Conservation (phyloP, 75 land plant species). For the Larix kaempferi region DNA sequence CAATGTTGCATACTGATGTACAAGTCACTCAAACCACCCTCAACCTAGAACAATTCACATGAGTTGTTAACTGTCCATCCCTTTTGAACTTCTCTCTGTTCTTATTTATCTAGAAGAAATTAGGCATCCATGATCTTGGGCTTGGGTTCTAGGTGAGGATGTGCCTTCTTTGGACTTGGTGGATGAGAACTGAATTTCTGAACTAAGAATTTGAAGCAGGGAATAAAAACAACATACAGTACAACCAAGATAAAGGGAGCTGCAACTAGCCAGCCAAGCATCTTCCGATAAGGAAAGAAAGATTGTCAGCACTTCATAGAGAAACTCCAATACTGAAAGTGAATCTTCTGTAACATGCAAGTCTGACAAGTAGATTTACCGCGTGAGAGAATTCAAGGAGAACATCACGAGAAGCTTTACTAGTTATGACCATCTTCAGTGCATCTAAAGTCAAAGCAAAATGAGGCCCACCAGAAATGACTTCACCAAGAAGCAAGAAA, state of each 20-base stretch:
- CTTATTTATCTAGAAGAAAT: background rate
- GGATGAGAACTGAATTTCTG: slow-evolving; percentile 48
- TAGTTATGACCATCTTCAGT: slow-evolving; percentile 74
- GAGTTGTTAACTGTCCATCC: background rate
- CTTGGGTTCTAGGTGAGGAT: slow-evolving; percentile 33
- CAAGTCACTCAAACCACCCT: background rate
- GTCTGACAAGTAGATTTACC: slow-evolving; percentile 20
- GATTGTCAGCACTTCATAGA: background rate
- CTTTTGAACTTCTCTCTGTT: background rate
- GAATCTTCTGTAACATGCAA: background rate
- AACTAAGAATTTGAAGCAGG: slow-evolving; percentile 51
- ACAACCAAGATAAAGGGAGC: slow-evolving; percentile 67
- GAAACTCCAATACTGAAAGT: background rate
- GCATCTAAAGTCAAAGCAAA: slow-evolving; percentile 80
- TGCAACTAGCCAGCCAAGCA: slow-evolving; percentile 87
- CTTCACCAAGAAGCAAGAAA: slow-evolving; percentile 88
- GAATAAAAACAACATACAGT: slow-evolving; percentile 60
- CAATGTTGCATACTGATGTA: background rate
- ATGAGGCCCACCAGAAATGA: slow-evolving; percentile 57
- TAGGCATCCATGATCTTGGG: slow-evolving; percentile 41
- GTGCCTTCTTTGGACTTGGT: slow-evolving; percentile 37
- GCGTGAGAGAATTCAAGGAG: slow-evolving; percentile 65
- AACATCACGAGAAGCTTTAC: slow-evolving; percentile 74
- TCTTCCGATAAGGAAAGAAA: slow-evolving; percentile 31
- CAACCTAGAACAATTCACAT: background rate